Base-by-base conservation (phyloP, 2,329 filamentous ascomycete genomes). In the Didymella segeticola region DNA sequence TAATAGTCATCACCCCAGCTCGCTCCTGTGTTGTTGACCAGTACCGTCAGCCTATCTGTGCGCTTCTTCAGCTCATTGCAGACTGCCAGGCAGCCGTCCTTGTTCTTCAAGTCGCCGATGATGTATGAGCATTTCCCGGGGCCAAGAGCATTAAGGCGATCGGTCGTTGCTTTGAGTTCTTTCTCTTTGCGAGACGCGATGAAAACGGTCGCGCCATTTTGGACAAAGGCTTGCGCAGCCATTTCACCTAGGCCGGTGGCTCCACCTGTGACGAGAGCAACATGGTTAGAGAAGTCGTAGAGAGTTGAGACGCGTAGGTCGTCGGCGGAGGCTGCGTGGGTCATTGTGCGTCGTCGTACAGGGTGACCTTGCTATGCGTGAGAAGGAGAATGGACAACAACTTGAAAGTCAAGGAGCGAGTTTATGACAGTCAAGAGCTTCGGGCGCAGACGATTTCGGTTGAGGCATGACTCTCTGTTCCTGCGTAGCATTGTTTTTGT, bases 1-100 rank as follows among this genome's bases (percentile, higher is more conserved):
- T 83, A 80, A 66, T 84, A 85, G 23, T 82, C 79, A 22, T 79
- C 83, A 9, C 82, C 83, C 76, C 81, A 83, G 46, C 80, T 81
- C 8, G 78, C 81, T 14, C 81, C 81, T 8, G 80, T 80, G 61
- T 82, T 83, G 64, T 83, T 83, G 46, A 83, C 73, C 17, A 82
- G 69, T 20, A 82, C 78, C 60, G 68, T 82, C 70, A 82, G 48
- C 11, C 70, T 62, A 30, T 75, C 73, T 2, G 68, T 69, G 9
- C 75, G 72, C 66, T 79, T 79, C 55, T 75, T 75, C 26, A 82
- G 67, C 57, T 82, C 80, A n/a, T 75, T 75, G 9, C 78, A 78
- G 27, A 83, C 69, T 23, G 67, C 77, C 49, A 80, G 75, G 57
- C 79, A 78, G 2, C 82, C 80, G 10, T 80, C 79, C 50, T 81